Percentiles rank a stretch among this genome's conserved stretches.
Conservation (phyloP, 345 rosid species). For the Lagerstroemia speciosa region DNA sequence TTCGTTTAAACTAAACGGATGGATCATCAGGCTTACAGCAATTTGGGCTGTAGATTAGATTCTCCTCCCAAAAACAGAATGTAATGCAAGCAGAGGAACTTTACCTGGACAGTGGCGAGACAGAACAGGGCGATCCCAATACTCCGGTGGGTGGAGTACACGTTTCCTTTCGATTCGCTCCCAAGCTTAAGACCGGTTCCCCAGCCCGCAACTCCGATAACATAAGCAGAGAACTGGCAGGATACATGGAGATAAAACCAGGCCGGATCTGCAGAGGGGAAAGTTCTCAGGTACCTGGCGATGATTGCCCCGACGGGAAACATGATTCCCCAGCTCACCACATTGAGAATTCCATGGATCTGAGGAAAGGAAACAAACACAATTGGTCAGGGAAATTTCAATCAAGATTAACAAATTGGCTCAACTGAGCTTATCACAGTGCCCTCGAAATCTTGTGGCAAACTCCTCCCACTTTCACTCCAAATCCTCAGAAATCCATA, state of each 20-base stretch:
- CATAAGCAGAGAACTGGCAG: constrained; percentile 71
- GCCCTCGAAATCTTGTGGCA: background rate
- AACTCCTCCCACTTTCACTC: background rate
- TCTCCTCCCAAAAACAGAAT: no score
- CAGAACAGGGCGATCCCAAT: constrained; percentile 67
- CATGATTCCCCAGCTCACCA: constrained; percentile 81
- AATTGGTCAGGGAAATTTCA: background rate
- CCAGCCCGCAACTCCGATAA: constrained; percentile 85
- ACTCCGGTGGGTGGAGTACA: constrained; percentile 35
- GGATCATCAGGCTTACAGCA: background rate
- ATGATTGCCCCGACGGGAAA: constrained; percentile 60
- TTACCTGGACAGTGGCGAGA: constrained; percentile 72
- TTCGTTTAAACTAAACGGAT: background rate
- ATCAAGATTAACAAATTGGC: background rate
- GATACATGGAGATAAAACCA: constrained; percentile 76
- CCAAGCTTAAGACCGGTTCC: constrained; percentile 87
- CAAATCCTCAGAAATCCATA: background rate
- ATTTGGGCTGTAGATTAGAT: no score
- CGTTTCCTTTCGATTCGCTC: constrained; percentile 40
- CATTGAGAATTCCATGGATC: constrained; percentile 86
- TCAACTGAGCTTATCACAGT: background rate
- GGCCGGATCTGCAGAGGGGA: constrained; percentile 69
- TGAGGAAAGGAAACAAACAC: constrained; percentile 8
- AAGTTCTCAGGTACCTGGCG: constrained; percentile 61
- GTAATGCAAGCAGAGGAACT: constrained; percentile 1